Conservation (phyloP, 768 basidiomycete genomes). For the Rhodocollybia butyracea region DNA sequence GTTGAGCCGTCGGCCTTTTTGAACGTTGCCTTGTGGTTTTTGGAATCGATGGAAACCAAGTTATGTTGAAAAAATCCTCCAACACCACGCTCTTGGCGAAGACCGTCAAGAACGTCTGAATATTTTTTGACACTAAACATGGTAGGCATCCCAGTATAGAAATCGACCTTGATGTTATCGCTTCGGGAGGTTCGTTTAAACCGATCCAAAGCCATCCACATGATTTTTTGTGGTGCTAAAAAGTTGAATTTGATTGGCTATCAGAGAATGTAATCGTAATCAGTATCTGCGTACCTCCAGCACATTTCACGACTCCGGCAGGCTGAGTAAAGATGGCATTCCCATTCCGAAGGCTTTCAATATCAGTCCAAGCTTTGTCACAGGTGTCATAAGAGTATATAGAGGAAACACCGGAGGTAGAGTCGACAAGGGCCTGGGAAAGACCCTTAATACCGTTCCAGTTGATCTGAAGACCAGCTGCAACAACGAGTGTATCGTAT, state of each 20-base stretch:
- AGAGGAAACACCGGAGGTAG: constrained; percentile 78
- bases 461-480: constrained; percentile 85
- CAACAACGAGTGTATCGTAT: constrained; percentile 88
- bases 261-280: too few relatives aligned
- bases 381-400: constrained; percentile 91
- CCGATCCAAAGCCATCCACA: constrained; percentile 96
- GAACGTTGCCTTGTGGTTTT: constrained; percentile 81
- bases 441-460: constrained; percentile 76
- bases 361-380: constrained; percentile 85
- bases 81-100: constrained; percentile 78
- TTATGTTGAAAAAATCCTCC: constrained; percentile 83
- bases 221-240: constrained; percentile 83
- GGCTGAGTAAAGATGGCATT: constrained; percentile 96
- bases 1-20: constrained; percentile 69
- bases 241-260: background rate
- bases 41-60: constrained; percentile 68
- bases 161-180: constrained; percentile 62
- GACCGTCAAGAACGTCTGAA: constrained; percentile 75
- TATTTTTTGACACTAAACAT: constrained; percentile 99
- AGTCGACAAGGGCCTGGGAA: constrained; percentile 70
- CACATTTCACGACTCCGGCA: constrained; percentile 89
- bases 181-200: constrained; percentile 59
- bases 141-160: constrained; percentile 87
- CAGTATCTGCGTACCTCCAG: constrained; percentile 57
- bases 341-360: constrained; percentile 71